Base-by-base conservation (phyloP, 108 stramenopile species). In the Pinguiococcus pyrenoidosus region DNA sequence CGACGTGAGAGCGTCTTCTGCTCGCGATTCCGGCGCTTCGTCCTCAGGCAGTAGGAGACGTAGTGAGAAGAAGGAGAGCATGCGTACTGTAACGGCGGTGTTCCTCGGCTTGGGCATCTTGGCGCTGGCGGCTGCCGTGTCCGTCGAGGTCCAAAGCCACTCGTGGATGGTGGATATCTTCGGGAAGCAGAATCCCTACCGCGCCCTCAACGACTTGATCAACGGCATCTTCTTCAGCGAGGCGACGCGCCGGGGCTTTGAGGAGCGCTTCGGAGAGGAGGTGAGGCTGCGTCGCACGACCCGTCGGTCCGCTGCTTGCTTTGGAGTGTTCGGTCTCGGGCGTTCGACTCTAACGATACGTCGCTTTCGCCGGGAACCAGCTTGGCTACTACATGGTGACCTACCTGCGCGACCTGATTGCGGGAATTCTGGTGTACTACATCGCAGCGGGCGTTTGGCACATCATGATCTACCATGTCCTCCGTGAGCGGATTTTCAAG, bases 341-440 rank as follows among this genome's bases (percentile, higher is more conserved):
- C 44, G 16, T 45, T 5, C 44, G 29, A 45, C 4, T 45, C 28
- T 18, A 27, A 17, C 44, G 23, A 27, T 16, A 2, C 27, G 16
- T 29, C 8, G n/a, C 44, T 17, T 7, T 45, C 29, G 26, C 10
- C 27, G 6, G 9, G 12, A 12, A 7, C 18, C 2, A 17, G 13
- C 12, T 27, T 27, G 3, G 16, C 21, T 18, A 64, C 27, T 56
- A 48, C 33, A 32, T 56, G 30, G 17, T 64, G 29, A 64, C 54
- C 25, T 64, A 64, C 49, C 14, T 56, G 18, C 27, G 63, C 16
- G 55, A 64, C 43, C 44, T 64, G 40, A 16, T 56, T 2, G 54
- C 30, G 27, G 63, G 54, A 2, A 48, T 36, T 14, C 29, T 56
- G 3, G 23, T 56, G n/a, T 64, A 64, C 27, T 64, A 56, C 40